A percentile compares a stretch with the other conserved stretches of the same genome.
These are phyloP conservation scores for Fusarium equiseti DNA, from an alignment of 2,329 filamentous ascomycete genomes.

Conservation along the genomic window DNA sequence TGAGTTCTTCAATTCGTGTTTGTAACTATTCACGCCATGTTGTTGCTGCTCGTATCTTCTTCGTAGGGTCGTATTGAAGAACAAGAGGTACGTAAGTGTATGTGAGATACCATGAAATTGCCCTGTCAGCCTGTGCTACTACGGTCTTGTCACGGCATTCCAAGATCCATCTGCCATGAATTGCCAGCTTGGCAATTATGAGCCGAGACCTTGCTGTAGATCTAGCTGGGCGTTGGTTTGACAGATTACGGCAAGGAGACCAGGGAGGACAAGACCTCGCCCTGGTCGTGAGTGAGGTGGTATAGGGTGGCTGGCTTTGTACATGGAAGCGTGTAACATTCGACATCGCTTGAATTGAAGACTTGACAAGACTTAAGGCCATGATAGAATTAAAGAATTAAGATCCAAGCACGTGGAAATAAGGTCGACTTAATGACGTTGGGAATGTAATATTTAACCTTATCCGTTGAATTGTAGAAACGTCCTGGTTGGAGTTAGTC, in stretches of 20 bases:
- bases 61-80: not conserved
- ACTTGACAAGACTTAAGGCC: too few species aligned
- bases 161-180: slow-evolving; percentile 9
- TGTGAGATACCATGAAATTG: not conserved
- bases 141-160: not conserved
- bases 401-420: not conserved
- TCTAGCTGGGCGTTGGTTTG: not conserved
- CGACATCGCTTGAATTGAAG: too few species aligned
- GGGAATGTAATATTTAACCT: not conserved
- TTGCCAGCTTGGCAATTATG: slow-evolving; percentile 12
- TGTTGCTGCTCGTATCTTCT: not conserved
- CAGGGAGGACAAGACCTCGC: too few species aligned
- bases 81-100: not conserved
- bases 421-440: not conserved
- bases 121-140: not conserved
- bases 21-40: too few species aligned
- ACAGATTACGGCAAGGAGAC: not conserved
- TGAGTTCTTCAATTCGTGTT: not conserved
- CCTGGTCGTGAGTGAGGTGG: not conserved
- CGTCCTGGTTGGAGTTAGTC: too few species aligned
- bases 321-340: too few species aligned
- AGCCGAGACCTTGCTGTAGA: slow-evolving; percentile 18
- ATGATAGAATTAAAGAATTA: too few species aligned
- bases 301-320: slow-evolving; percentile 11
- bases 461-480: not conserved